Evolutionary conservation across 225 moss, liverwort and hornwort species (phyloP).

Genomic region (Marchantia paleacea): DNA sequence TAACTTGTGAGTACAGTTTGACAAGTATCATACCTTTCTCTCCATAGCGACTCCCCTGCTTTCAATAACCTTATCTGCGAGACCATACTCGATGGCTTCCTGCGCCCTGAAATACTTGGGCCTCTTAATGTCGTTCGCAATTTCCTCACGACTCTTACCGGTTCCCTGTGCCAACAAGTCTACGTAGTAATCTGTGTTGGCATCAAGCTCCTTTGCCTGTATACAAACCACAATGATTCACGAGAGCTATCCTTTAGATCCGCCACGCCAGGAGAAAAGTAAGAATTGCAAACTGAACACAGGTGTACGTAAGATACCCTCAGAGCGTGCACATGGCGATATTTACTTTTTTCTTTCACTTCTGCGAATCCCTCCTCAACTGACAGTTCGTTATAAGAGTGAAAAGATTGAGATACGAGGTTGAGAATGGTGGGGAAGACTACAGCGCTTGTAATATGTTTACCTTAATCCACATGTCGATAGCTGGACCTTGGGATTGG

Average conservation of each 20-base stretch:
- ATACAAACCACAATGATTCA: background rate
- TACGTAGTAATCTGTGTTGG: conserved; percentile 88
- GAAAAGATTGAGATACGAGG: background rate
- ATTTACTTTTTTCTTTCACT: no score
- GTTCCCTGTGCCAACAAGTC: conserved; percentile 82
- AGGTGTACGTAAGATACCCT: background rate
- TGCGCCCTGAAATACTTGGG: conserved; percentile 92
- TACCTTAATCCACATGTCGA: conserved; percentile 98
- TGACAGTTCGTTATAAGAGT: no score
- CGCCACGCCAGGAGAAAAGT: background rate
- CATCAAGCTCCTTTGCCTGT: conserved; percentile 82
- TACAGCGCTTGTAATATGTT: background rate
- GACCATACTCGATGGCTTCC: conserved; percentile 96
- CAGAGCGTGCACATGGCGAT: no score
- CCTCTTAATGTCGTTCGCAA: conserved; percentile 76
- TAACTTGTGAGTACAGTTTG: background rate
- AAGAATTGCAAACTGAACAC: background rate
- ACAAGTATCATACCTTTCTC: conserved; percentile 37
- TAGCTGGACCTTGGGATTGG: conserved; percentile 83
- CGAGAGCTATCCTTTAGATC: background rate
- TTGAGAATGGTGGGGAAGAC: no score
- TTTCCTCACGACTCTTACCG: conserved; percentile 82
- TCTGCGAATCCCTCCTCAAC: no score
- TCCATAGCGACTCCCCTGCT: conserved; percentile 96
- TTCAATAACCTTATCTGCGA: conserved; percentile 95